Conservation (phyloP, 306 rosid species). For the Mimosa pudica region DNA sequence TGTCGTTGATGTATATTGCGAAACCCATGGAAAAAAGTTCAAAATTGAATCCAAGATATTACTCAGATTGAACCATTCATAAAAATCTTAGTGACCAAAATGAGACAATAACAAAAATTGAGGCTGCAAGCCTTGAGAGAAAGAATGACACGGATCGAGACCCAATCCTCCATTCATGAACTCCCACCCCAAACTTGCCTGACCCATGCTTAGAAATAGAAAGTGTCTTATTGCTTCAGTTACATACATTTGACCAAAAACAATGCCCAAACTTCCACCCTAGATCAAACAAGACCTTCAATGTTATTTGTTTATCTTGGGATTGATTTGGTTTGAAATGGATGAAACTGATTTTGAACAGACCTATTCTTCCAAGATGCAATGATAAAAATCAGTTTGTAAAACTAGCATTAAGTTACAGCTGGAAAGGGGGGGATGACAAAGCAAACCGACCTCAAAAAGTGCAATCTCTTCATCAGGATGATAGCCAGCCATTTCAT, state of each 20-base stretch:
- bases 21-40: neutral
- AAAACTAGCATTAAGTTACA: constrained; percentile 6
- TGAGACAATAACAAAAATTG: neutral
- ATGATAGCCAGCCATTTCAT: constrained; percentile 85
- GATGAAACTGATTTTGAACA: neutral
- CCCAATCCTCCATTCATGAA: neutral
- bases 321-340: neutral
- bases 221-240: neutral
- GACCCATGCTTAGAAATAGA: neutral
- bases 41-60: neutral
- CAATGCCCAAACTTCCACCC: constrained; percentile 4
- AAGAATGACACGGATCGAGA: constrained; percentile 8
- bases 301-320: neutral
- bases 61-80: neutral
- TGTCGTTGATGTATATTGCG: neutral
- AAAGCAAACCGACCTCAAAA: constrained; percentile 69
- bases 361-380: neutral
- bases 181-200: neutral
- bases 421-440: neutral
- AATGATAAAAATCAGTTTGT: constrained; percentile 20
- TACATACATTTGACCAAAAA: neutral
- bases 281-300: neutral
- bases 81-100: neutral
- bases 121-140: neutral
- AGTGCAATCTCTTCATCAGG: constrained; percentile 90